Base-by-base conservation (phyloP, 495 filamentous ascomycete genomes). In the Xylaria intraflava region DNA sequence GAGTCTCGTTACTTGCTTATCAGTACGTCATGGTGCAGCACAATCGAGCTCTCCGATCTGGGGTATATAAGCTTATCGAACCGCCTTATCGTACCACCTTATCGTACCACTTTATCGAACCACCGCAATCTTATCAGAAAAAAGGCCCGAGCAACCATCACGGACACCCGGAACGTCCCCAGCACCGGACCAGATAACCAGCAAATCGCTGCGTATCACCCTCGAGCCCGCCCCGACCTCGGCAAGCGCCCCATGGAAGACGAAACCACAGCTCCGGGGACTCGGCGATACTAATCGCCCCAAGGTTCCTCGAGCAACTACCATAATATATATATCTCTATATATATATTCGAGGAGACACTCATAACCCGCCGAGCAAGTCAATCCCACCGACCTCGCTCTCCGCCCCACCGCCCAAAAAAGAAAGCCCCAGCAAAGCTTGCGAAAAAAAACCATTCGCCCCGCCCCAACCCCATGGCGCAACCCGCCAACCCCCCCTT, bases 401-500 rank as follows among this genome's bases (percentile, higher is more conserved):
- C 40, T 42, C 22, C 16, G 3, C 3, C 14, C 12, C 16, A 7
- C 35, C 10, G 14, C 12, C 35, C 4, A 6, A 45, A 45, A 29
- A 26, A 45, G n/a, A n/a, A n/a, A n/a, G n/a, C n/a, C n/a, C n/a
- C n/a, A 45, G 11, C 5, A 45, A n/a, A 45, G 3, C 22, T 20
- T 4, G 5, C 23, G 5, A 5, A 20, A 2, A 16, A 1, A 50
- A 29, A 7, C 26, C 16, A 30, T 31, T 29, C 24, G 1, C 10
- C 22, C 36, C 23, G 43, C 40, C 30, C 57, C 30, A 7, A 43
- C 10, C 40, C 40, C 29, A 60, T 55, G 56, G 35, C 59, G 1
- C 51, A 56, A 26, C 59, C 49, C 29, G 42, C 59, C 14, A 59
- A 59, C 36, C 65, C 73, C n/a, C 58, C 72, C 59, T 78, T 77